Evolutionary conservation across 2,329 filamentous ascomycete genomes (phyloP).

Genomic region (Botrytis pseudocinerea): DNA sequence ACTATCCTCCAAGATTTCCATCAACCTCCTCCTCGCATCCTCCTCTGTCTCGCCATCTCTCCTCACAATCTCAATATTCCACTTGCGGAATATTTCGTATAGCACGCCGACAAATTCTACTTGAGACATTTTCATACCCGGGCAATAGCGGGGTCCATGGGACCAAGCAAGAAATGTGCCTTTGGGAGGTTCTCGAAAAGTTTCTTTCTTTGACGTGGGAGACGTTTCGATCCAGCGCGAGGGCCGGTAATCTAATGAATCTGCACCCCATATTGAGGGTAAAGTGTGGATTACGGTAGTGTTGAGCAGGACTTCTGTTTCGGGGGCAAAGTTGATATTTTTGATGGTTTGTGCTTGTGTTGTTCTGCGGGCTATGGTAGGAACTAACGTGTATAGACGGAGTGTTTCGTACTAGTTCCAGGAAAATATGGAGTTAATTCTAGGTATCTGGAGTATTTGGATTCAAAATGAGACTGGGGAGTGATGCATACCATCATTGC

Average conservation of each 20-base stretch:
- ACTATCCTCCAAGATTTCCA: constrained; percentile 25
- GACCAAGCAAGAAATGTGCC: constrained; percentile 38
- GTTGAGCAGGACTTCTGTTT: constrained; percentile 48
- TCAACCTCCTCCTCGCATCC: constrained; percentile 24
- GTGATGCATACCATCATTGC: constrained; percentile 41
- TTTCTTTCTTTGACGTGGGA: neutral
- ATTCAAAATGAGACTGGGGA: neutral
- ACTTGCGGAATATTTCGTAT: constrained; percentile 22
- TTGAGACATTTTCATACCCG: constrained; percentile 40
- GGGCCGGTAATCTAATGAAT: constrained; percentile 55
- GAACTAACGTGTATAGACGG: constrained; percentile 10
- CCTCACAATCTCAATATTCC: constrained; percentile 21
- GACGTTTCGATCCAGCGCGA: constrained; percentile 52
- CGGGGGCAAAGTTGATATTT: constrained; percentile 27
- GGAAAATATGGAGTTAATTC: neutral
- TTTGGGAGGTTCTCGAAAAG: constrained; percentile 20
- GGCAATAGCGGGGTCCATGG: constrained; percentile 38
- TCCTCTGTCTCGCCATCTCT: neutral
- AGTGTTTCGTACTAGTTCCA: constrained; percentile 8
- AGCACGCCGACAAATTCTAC: constrained; percentile 39
- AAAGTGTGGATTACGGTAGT: constrained; percentile 51
- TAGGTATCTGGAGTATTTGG: neutral
- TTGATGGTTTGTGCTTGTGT: constrained; percentile 4
- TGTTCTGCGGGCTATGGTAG: constrained; percentile 3
- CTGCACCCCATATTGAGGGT: constrained; percentile 52